Evolutionary conservation across 1,139 yeast species (phyloP), one percentile per base, ranked within the genome.

Genomic region (Candida sojae): DNA sequence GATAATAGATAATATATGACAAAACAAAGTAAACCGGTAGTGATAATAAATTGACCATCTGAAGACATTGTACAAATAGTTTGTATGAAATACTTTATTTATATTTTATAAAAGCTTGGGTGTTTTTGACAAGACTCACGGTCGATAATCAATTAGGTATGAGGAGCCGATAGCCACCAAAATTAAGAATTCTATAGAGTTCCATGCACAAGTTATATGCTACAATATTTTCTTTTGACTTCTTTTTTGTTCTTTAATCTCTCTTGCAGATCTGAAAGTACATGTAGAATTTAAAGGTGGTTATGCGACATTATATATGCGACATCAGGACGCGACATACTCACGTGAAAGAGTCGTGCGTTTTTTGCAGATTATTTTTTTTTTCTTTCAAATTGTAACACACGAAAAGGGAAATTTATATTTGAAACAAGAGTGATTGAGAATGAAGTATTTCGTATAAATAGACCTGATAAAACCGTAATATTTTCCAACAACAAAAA

Each of bases 1-100:
- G 45, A 35, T 43, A 53, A 44, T 28, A 47, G 39, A 43, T 43
- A 46, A 34, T 50, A 52, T 4, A 51, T 10, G 21, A 36, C 13
- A 17, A 46, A 28, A 26, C 50, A 51, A 40, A 46, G 33, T 13
- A 44, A 30, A 12, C 39, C 21, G 7, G 46, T 46, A n/a, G 42
- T 39, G 17, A 42, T 4, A 26, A 50, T 11, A 21, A 50, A 42
- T 45, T 44, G 46, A 41, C 49, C 23, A 35, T 47, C 50, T 8
- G 42, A 38, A 32, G 38, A 23, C 48, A 45, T 45, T 26, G 6
- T 34, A 9, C 10, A 4, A 17, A 21, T 17, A 33, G 5, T 33
- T 17, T 6, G 10, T 5, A 33, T 21, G 28, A 10, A 17, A 17
- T 17, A 17, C 21, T 17, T 17, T 17, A 17, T 17, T 17, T 17